Base-by-base conservation (phyloP, 352 stramenopile genomes). In the Globisporangium abappressorium region DNA sequence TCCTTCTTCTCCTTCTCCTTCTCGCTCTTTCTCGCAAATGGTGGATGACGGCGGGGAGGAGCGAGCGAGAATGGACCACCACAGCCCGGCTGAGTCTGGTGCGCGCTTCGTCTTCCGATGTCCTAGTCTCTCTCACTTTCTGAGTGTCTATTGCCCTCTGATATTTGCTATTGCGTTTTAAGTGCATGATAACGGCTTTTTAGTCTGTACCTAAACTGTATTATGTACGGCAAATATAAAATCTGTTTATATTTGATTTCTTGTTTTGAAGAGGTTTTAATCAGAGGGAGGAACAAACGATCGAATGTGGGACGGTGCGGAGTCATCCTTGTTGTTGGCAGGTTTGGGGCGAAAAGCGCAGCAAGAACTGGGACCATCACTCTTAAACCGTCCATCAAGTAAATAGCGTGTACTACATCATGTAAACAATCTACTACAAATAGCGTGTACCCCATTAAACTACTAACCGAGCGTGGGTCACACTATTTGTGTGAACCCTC, bases 321-420 rank as follows among this genome's bases (percentile, higher is more conserved):
- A 71, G 70, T 76, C 70, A 76, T 74, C 63, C 15, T 69, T 12
- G 6, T 22, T 62, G 53, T 76, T 76, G 62, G 18, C 15, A 24
- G 14, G 36, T 11, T 51, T 51, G 18, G 18, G 56, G 24, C 26
- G 18, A 57, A 67, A 51, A 51, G 20, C 36, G 18, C 33, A 38
- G 18, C 43, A 41, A 20, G 24, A 22, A 24, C 6, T 15, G n/a
- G 15, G 46, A 65, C 60, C 36, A 59, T 61, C 49, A 67, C 33
- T 67, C 62, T 24, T 24, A 1, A 2, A 12, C 9, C 6, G 6
- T n/a, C 5, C 3, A 12, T 15, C 6, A 24, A 4, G 2, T 2
- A 22, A 20, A 22, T 8, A 58, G 30, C 53, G 20, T 18, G 15
- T 58, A 38, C 8, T 24, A 56, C 24, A 20, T 46, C 38, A 46